Base-by-base conservation (phyloP, 208 protist genomes). In the Acanthamoeba sp. region DNA sequence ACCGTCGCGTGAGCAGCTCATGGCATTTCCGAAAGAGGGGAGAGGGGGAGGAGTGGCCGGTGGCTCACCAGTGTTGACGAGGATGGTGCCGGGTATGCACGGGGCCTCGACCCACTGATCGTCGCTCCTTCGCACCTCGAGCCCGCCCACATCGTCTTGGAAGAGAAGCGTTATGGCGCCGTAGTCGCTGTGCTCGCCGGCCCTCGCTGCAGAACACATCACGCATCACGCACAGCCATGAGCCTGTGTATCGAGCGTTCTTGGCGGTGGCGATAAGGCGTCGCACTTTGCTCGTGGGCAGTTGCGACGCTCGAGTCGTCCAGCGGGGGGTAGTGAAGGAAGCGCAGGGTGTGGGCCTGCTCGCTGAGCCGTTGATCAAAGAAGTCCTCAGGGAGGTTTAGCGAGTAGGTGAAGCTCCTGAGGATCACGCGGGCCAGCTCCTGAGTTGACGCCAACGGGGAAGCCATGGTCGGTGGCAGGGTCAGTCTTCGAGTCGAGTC, bases 141-240 rank as follows among this genome's bases (percentile, higher is more conserved):
- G 84, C 32, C 84, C 84, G n/a, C 84, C 84, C 48, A 90, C 84
- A 32, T 90, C 84, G 36, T 90, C 84, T 38, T 90, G 84, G 36
- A 90, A 90, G 9, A 90, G 55, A 10, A 90, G 32, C 34, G 84
- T 90, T 27, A 90, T 90, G 27, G 52, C 48, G 10, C 84, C 84
- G 24, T 90, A 90, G 84, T 90, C 84, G 38, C 55, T 69, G 55
- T 90, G 84, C 55, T 90, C 84, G 10, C 84, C 84, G 24, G 84
- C 84, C 32, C 84, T 27, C 12, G 32, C 84, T 90, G 52, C 14
- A 0, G 5, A 2, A 5, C 27, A 22, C 2, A 29, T 32, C 22
- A 50, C 34, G 73, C 22, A 12, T 22, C 40, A 57, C 12, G 9
- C 24, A 48, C 48, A 22, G 45, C 45, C 4, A 18, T 2, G 14